A percentile compares a stretch with the other conserved stretches of the same genome.
Conservation (phyloP, 305 asterid genomes). For the Withania somnifera region DNA sequence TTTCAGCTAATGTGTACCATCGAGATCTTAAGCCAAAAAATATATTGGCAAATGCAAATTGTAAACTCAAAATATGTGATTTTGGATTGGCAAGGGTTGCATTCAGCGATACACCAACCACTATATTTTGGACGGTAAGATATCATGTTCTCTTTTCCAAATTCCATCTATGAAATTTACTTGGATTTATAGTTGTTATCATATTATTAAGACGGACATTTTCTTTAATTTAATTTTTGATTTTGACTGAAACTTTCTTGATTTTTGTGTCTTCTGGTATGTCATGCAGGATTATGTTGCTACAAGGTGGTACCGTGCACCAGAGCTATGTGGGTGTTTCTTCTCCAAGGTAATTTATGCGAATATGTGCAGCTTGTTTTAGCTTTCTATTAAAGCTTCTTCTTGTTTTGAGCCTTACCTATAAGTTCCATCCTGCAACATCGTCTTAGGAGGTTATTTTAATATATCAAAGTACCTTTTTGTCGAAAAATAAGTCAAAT, state of each 20-base stretch:
- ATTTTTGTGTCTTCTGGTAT: neutral
- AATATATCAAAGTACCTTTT: neutral
- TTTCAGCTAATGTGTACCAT: conserved; percentile 90
- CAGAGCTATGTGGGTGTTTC: conserved; percentile 90
- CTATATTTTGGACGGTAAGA: conserved; percentile 89
- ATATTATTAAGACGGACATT: neutral
- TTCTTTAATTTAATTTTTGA: neutral
- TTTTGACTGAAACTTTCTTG: neutral
- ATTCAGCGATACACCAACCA: conserved; percentile 81
- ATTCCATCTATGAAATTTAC: neutral
- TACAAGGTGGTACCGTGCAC: conserved; percentile 94
- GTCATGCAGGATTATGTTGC: conserved; percentile 59
- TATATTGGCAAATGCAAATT: conserved; percentile 96
- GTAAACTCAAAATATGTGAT: conserved; percentile 95
- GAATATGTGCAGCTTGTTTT: conserved; percentile 1
- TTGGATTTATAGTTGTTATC: neutral
- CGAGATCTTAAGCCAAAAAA: conserved; percentile 97
- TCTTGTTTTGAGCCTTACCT: neutral
- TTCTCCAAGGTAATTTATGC: conserved; percentile 58
- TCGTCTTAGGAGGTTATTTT: neutral
- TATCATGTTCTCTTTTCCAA: neutral
- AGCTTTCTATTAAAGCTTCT: neutral
- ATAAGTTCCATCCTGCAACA: neutral
- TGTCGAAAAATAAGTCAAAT: neutral
- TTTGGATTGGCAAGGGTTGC: conserved; percentile 97